Percentiles rank a stretch among this genome's conserved stretches.
Evolutionary conservation across 352 stramenopile genomes (phyloP).

Genomic region (Phytophthora idaei): DNA sequence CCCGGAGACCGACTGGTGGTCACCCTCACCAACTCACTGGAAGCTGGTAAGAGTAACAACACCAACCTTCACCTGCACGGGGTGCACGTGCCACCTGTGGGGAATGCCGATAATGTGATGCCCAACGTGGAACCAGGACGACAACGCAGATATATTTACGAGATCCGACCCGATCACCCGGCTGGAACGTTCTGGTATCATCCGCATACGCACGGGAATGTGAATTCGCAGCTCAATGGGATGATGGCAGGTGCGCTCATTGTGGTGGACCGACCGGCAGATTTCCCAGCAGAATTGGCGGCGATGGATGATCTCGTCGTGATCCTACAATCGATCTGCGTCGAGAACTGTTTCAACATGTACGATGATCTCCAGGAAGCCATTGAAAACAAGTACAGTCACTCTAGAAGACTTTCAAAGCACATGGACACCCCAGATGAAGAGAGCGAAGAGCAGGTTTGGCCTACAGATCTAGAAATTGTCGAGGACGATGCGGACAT

Average conservation of each 20-base stretch:
- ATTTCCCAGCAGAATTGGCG: constrained; percentile 57
- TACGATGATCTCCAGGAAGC: constrained; percentile 64
- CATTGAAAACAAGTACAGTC: constrained; percentile 60
- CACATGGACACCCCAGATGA: constrained; percentile 27
- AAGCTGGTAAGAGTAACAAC: constrained; percentile 53
- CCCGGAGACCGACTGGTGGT: constrained; percentile 66
- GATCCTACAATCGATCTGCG: constrained; percentile 71
- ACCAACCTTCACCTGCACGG: constrained; percentile 81
- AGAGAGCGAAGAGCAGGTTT: constrained; percentile 8
- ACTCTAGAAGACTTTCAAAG: constrained; percentile 12
- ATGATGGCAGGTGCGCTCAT: constrained; percentile 77
- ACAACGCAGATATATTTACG: constrained; percentile 63
- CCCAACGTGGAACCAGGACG: constrained; percentile 52
- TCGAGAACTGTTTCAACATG: constrained; percentile 68
- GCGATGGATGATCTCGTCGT: constrained; percentile 71
- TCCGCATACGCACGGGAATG: constrained; percentile 71
- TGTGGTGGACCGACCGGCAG: constrained; percentile 60
- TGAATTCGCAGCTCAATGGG: constrained; percentile 77
- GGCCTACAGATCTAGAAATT: constrained; percentile 35
- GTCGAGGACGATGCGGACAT: constrained; percentile 43
- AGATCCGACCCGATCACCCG: constrained; percentile 72
- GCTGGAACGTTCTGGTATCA: constrained; percentile 86
- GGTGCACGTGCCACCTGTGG: constrained; percentile 65
- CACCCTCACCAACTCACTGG: constrained; percentile 61
- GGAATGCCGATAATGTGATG: constrained; percentile 67